These are phyloP conservation scores for Phanerodontia chrysosporium DNA, from an alignment of 768 basidiomycete genomes.

Conservation along the genomic window DNA sequence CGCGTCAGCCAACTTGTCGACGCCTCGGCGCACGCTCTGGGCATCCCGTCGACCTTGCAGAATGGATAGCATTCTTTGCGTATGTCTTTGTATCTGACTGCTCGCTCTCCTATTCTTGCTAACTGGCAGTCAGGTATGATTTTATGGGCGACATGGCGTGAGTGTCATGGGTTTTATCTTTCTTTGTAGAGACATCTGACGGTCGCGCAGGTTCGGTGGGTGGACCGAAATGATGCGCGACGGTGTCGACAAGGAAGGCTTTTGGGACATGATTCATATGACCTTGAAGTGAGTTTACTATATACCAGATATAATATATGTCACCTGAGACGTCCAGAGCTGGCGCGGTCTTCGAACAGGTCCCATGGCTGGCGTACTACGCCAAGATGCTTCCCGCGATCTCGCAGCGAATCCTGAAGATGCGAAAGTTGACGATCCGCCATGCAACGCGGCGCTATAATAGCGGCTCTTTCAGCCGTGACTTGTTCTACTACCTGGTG, in stretches of 20 bases:
- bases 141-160: conserved; percentile 49
- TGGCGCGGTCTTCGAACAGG: not conserved
- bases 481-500: conserved; percentile 42
- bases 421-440: not conserved
- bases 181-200: not conserved
- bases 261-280: not conserved
- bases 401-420: not conserved
- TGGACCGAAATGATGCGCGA: conserved; percentile 22
- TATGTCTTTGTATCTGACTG: too few species aligned
- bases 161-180: conserved; percentile 11
- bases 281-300: not conserved
- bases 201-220: conserved; percentile 22
- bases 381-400: not conserved
- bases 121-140: too few species aligned
- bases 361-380: conserved; percentile 7
- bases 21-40: conserved; percentile 7
- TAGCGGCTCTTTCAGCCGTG: conserved; percentile 34
- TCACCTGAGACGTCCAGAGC: not conserved
- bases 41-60: conserved; percentile 24
- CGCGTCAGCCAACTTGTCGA: conserved; percentile 18
- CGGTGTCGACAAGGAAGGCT: conserved; percentile 10
- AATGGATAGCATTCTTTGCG: conserved; percentile 35
- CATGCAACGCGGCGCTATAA: conserved; percentile 1
- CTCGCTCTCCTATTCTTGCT: too few species aligned
- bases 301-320: too few species aligned